Conservation (phyloP, 2,329 filamentous ascomycete species). For the Colletotrichum orbiculare region DNA sequence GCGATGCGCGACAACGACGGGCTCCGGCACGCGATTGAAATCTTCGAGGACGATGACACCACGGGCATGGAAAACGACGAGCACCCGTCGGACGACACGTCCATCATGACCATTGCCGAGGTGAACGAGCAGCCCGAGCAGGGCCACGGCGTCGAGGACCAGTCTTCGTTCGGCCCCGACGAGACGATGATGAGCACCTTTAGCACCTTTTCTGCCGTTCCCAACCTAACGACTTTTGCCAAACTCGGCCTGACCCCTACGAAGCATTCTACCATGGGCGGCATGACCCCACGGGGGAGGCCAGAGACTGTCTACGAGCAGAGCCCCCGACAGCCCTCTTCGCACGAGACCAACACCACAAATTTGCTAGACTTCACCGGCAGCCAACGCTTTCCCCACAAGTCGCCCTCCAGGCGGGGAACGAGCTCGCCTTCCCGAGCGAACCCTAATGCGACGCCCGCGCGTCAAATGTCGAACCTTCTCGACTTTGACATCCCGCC, state of each 20-base stretch:
- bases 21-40: slow-evolving; percentile 69
- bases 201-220: slow-evolving; percentile 89
- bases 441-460: slow-evolving; percentile 57
- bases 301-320: slow-evolving; percentile 49
- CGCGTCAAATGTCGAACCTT: slow-evolving; percentile 72
- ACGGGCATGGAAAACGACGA: slow-evolving; percentile 41
- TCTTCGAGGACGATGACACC: slow-evolving; percentile 66
- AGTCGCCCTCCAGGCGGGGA: slow-evolving; percentile 58
- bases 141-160: slow-evolving; percentile 46
- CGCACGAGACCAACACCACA: slow-evolving; percentile 70
- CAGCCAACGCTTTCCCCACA: slow-evolving; percentile 64
- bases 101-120: slow-evolving; percentile 38
- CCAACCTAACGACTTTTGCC: slow-evolving; percentile 86
- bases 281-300: slow-evolving; percentile 52
- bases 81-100: slow-evolving; percentile 34
- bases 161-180: slow-evolving; percentile 64
- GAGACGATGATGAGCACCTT: slow-evolving; percentile 84
- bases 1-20: slow-evolving; percentile 66
- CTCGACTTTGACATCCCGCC: slow-evolving; percentile 96
- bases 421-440: slow-evolving; percentile 32
- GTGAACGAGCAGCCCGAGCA: slow-evolving; percentile 36
- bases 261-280: slow-evolving; percentile 58
- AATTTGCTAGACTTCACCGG: slow-evolving; percentile 92
- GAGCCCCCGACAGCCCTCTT: slow-evolving; percentile 48
- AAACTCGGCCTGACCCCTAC: slow-evolving; percentile 75